Evolutionary conservation across 192 early-diverging fungal species (phyloP), one percentile per base, ranked within the genome.

Genomic region (Allomyces macrogynus): DNA sequence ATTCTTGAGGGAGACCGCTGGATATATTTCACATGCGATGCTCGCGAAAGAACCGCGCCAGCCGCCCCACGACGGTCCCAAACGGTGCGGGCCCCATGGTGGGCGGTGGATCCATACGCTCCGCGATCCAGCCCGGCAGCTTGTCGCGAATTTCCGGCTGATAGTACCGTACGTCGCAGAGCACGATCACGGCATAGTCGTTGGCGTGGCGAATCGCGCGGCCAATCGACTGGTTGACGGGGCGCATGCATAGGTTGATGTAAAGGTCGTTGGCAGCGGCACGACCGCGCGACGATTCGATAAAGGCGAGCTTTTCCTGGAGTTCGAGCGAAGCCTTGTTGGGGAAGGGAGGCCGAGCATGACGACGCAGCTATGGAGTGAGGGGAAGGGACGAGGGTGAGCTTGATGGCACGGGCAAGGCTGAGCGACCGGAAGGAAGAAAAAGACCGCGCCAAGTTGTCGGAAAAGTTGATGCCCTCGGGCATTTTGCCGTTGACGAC

Each of bases 391-490:
- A 24, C 42, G 60, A 26, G 26, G 2, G 26, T 26, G 26, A 26
- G 26, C 26, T 3, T 26, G 1, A 3, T n/a, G n/a, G n/a, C n/a
- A n/a, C n/a, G n/a, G n/a, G n/a, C n/a, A n/a, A n/a, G n/a, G n/a
- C n/a, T n/a, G n/a, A n/a, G n/a, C n/a, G n/a, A n/a, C n/a, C n/a
- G n/a, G n/a, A n/a, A n/a, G n/a, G n/a, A n/a, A n/a, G 2, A 26
- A 26, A 26, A 1, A 4, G 4, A 73, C 73, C 78, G 75, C 14
- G 89, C 91, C 66, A 97, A 63, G 10, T 84, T 76, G 68, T 97
- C 90, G 14, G 87, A 84, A 64, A 97, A 95, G 62, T 89, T 90
- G 70, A 93, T 97, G 0, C 92, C 92, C 71, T 97, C 92, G 63
- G 87, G 89, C 80, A 95, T 80, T 64, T 89, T 89, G 24, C 94